phyloP scores from a whole-genome alignment of 2,329 filamentous ascomycete genomes.

The Rachicladosporium sp. region DNA sequence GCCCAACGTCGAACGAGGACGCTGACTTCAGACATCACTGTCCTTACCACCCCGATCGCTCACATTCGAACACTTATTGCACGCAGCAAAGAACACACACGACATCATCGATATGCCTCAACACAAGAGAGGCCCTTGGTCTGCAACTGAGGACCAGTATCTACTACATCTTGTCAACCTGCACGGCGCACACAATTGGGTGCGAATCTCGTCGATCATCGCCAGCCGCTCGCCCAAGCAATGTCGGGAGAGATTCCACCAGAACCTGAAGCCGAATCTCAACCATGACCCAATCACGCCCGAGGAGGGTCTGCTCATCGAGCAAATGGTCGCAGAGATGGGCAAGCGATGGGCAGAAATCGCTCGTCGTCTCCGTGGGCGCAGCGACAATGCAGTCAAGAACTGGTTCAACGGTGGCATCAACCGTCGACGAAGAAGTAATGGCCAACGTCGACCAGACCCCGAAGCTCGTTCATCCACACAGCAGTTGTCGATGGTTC shows the following conservation, averaged over 20 bases:
- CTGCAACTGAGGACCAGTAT: conserved; percentile 59
- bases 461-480: conserved; percentile 20
- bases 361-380: conserved; percentile 64
- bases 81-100: too few relatives aligned
- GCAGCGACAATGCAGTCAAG: conserved; percentile 92
- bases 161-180: conserved; percentile 58
- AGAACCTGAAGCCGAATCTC: conserved; percentile 80
- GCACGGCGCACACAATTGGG: conserved; percentile 78
- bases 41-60: too few relatives aligned
- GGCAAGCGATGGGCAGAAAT: conserved; percentile 93
- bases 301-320: conserved; percentile 62
- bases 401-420: conserved; percentile 96
- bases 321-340: conserved; percentile 61
- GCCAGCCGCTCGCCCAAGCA: conserved; percentile 78
- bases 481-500: conserved; percentile 1
- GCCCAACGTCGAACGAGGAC: too few relatives aligned
- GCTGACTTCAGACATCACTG: too few relatives aligned
- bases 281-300: conserved; percentile 66
- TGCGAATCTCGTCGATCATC: conserved; percentile 66
- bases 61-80: too few relatives aligned
- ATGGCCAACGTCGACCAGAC: conserved; percentile 24
- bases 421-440: conserved; percentile 54
- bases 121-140: conserved; percentile 73
- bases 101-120: conserved; percentile 26
- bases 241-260: conserved; percentile 86